Base-by-base conservation (phyloP, 2,329 filamentous ascomycete species). In the Aspergillus sp. region DNA sequence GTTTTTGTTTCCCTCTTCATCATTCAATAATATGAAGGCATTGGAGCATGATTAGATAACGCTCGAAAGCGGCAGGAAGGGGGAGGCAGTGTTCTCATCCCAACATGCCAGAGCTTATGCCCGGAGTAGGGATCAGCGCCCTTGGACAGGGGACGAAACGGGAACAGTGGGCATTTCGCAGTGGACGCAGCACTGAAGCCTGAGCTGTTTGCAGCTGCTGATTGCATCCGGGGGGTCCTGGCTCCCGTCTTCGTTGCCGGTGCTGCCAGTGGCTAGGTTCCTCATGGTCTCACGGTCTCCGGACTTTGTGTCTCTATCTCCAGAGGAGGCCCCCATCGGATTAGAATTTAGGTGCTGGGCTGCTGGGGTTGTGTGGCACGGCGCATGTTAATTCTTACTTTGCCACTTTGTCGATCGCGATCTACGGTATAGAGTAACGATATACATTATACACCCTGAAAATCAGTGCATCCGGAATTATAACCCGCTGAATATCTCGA, bases 41-140 rank as follows among this genome's bases (percentile, higher is more conserved):
- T 40, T 27, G 27, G 23, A 33, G 15, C 17, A 31, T 15, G 19
- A 33, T 31, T 31, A 31, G 27, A 31, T 31, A 31, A 31, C 27
- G 27, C 27, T 31, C 9, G 27, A 31, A 52, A 48, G 39, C 27
- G 17, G 37, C 31, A 56, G 35, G 56, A 64, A 64, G 59, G 61
- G 61, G 62, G 62, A 62, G 62, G 59, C 59, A 50, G 53, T 63
- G 55, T 64, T 57, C 43, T 48, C 44, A 46, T 56, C 50, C 51
- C 52, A 50, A 56, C 59, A 64, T 64, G 54, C 61, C 61, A 64
- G 48, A 55, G 37, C 37, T 35, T 47, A 21, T 33, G 14, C 15
- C 56, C 21, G 48, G 45, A 58, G 61, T 46, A 63, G 57, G 56
- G 62, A 64, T 64, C 62, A 61, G 56, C 62, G 41, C 19, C 39